Evolutionary conservation across 2,329 filamentous ascomycete genomes (phyloP), one percentile per base, ranked within the genome.

Genomic region (Pezicula carpinea): DNA sequence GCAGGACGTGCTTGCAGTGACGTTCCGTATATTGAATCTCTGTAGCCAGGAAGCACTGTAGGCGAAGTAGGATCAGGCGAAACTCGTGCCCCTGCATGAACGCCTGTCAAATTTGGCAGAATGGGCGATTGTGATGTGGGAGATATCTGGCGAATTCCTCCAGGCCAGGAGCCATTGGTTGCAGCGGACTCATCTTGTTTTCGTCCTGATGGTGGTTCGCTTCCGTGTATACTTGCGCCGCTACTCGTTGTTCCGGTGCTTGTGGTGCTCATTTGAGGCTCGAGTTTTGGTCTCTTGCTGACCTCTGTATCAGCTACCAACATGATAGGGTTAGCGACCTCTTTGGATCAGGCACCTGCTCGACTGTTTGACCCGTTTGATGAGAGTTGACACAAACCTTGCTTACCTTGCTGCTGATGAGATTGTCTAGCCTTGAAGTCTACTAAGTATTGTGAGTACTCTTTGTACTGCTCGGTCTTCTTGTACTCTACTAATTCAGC

Each of bases 371-470:
- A 14, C 3, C 18, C 33, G 8, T 14, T 15, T 11, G 21, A 21
- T 14, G 38, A 21, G 15, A 31, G 17, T 15, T 29, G 26, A 29
- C 26, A 29, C 26, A 29, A 29, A 29, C 17, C 15, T 22, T 14
- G 34, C 35, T 22, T 65, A 80, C 79, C 76, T 74, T 80, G 75
- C 44, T 69, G 68, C 39, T 77, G 72, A 47, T 71, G 72, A 21
- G 76, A 69, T 59, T 91, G 84, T 61, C 85, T 86, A 40, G 82
- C 79, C 61, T 86, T 90, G 69, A 93, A 92, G 1, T 91, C 87
- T 26, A 80, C 76, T 18, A 92, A 69, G 61, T 93, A 93, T 36
- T 80, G 75, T 50, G 78, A 73, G 54, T 92, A 91, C 43, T 80
- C 76, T 47, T 74, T 77, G 60, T 82, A 89, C 42, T 84, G 75